A percentile compares a stretch with the other conserved stretches of the same genome.
Conservation (phyloP, 495 filamentous ascomycete genomes). For the Hyaloscypha variabilis region DNA sequence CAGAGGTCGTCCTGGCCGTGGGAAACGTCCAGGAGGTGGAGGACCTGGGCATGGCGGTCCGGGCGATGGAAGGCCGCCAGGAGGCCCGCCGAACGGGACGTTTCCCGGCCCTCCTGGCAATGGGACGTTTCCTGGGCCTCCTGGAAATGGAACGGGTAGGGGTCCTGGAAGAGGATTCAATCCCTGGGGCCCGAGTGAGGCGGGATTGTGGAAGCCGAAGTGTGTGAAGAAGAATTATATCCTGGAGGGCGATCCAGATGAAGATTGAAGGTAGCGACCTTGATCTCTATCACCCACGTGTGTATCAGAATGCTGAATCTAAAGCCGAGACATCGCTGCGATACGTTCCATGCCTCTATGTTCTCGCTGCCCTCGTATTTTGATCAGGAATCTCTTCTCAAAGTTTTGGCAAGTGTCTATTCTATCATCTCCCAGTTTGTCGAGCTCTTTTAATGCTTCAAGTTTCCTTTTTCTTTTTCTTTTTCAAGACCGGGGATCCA, state of each 20-base stretch:
- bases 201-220: background rate
- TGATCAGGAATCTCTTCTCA: too few species aligned
- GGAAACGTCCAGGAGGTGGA: conserved; percentile 10
- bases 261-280: background rate
- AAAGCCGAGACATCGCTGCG: too few species aligned
- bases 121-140: background rate
- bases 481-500: too few species aligned
- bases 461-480: too few species aligned
- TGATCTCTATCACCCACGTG: too few species aligned
- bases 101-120: background rate
- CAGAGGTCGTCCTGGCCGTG: conserved; percentile 6
- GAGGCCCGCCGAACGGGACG: background rate
- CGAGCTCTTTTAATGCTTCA: too few species aligned
- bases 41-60: conserved; percentile 20
- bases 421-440: too few species aligned
- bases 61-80: conserved; percentile 11
- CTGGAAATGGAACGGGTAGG: background rate
- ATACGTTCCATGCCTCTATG: too few species aligned
- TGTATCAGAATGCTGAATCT: too few species aligned
- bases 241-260: background rate
- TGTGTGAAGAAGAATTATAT: background rate
- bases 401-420: too few species aligned
- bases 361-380: too few species aligned
- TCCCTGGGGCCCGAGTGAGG: conserved; percentile 1
- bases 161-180: background rate